These are phyloP conservation scores for Steccherinum ochraceum DNA, from an alignment of 768 basidiomycete genomes.

Conservation along the genomic window DNA sequence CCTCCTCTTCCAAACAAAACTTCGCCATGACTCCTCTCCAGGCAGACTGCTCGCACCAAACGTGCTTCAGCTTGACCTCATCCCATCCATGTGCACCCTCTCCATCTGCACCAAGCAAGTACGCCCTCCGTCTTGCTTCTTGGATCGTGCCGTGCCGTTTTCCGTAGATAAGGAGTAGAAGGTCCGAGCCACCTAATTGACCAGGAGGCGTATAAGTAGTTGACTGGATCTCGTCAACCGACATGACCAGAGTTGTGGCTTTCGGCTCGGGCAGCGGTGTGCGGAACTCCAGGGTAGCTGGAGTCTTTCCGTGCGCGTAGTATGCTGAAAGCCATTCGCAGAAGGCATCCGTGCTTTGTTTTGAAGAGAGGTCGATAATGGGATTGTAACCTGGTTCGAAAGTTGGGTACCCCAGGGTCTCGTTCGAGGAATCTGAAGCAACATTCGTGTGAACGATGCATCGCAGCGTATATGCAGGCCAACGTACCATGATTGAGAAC, in stretches of 20 bases:
- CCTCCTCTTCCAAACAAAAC: not conserved
- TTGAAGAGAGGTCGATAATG: conserved; percentile 1
- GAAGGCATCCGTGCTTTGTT: not conserved
- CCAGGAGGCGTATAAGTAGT: conserved; percentile 2
- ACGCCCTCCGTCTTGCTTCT: conserved; percentile 3
- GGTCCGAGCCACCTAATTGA: conserved; percentile 11
- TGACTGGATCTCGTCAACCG: conserved; percentile 4
- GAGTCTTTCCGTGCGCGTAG: conserved; percentile 5
- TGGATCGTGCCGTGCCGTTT: conserved; percentile 3
- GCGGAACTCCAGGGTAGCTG: conserved; percentile 5
- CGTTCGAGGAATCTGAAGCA: conserved; percentile 4
- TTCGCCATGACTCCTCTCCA: not conserved
- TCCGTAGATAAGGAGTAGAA: conserved; percentile 5
- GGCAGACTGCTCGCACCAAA: conserved; percentile 9
- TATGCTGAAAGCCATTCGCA: conserved; percentile 5
- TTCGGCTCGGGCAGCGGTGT: conserved; percentile 4
- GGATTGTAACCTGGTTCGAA: conserved; percentile 5
- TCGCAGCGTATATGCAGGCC: too few species aligned
- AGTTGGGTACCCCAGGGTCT: conserved; percentile 3
- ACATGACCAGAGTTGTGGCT: conserved; percentile 8
- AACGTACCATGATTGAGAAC: conserved; percentile 3
- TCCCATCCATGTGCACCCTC: not conserved
- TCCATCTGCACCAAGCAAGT: not conserved
- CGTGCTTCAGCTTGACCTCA: conserved; percentile 2
- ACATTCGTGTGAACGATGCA: too few species aligned